Evolutionary conservation across 306 rosid species (phyloP).

Genomic region (Vigna trinervia): DNA sequence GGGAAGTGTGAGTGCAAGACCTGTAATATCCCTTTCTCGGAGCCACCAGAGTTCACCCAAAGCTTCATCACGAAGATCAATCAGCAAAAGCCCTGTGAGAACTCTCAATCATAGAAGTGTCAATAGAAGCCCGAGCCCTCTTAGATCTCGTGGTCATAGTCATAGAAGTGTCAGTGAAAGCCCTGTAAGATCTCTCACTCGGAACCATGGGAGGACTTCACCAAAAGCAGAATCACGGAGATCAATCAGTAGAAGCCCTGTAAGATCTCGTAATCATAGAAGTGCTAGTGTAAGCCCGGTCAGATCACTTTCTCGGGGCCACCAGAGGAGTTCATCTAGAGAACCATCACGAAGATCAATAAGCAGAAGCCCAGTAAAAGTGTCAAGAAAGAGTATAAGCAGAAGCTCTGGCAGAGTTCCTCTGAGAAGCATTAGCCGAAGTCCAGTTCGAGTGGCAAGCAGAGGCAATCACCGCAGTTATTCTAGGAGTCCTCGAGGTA

Average conservation of each 20-base stretch:
- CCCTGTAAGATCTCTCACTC: constrained; percentile 6
- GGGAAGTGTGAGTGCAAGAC: constrained; percentile 32
- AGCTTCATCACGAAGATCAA: background rate
- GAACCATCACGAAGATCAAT: constrained; percentile 54
- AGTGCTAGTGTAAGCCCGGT: constrained; percentile 22
- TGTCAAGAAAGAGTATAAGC: constrained; percentile 64
- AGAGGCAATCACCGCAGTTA: constrained; percentile 72
- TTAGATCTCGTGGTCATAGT: constrained; percentile 43
- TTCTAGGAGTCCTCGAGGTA: constrained; percentile 84
- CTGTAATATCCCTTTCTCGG: constrained; percentile 13
- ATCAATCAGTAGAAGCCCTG: no score
- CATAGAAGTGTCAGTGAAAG: constrained; percentile 58
- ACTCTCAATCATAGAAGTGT: constrained; percentile 48
- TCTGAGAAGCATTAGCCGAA: constrained; percentile 68
- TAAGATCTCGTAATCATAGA: background rate
- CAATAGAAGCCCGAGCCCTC: constrained; percentile 49
- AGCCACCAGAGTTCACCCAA: no score
- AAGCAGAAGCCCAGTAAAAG: constrained; percentile 74
- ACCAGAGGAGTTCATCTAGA: constrained; percentile 66
- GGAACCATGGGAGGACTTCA: no score
- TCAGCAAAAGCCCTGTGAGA: constrained; percentile 28
- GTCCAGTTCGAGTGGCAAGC: constrained; percentile 70
- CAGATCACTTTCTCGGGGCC: constrained; percentile 55
- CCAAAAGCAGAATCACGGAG: no score
- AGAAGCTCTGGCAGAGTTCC: constrained; percentile 78